Evolutionary conservation across 164 flowering plant genomes (phyloP).

Genomic region (Vitis rupestris): DNA sequence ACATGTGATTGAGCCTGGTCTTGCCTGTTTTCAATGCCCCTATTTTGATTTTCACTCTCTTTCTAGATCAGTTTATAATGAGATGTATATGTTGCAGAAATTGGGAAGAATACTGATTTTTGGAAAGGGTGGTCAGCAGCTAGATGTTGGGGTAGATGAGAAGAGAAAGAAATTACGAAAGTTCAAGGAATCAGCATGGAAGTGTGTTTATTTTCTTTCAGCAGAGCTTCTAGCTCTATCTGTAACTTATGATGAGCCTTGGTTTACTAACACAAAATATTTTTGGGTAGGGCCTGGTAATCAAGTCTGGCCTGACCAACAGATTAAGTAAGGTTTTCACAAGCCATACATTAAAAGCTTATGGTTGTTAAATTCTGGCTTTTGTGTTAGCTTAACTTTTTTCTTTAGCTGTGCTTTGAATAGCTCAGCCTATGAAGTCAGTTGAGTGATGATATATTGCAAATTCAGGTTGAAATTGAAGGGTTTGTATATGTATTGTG

Average conservation of each 20-base stretch:
- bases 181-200: constrained; percentile 98
- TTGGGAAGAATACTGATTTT: constrained; percentile 56
- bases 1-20: no score
- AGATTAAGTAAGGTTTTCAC: constrained; percentile 62
- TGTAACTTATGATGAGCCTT: constrained; percentile 89
- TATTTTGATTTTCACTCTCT: not conserved
- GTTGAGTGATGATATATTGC: not conserved
- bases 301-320: constrained; percentile 93
- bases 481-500: constrained; percentile 76
- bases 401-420: not conserved
- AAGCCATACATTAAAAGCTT: not conserved
- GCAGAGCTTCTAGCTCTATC: constrained; percentile 77
- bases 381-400: not conserved
- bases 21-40: not conserved
- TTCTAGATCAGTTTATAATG: not conserved
- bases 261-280: constrained; percentile 75
- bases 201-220: constrained; percentile 81
- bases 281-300: constrained; percentile 95
- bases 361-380: not conserved
- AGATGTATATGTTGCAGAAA: constrained; percentile 48
- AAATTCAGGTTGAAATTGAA: constrained; percentile 74
- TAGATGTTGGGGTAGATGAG: constrained; percentile 32
- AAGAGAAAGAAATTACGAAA: constrained; percentile 64
- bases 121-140: constrained; percentile 36
- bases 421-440: constrained; percentile 6